Evolutionary conservation across 768 basidiomycete species (phyloP), one percentile per base, ranked within the genome.

Genomic region (Tylopilus cervinicoccineus): DNA sequence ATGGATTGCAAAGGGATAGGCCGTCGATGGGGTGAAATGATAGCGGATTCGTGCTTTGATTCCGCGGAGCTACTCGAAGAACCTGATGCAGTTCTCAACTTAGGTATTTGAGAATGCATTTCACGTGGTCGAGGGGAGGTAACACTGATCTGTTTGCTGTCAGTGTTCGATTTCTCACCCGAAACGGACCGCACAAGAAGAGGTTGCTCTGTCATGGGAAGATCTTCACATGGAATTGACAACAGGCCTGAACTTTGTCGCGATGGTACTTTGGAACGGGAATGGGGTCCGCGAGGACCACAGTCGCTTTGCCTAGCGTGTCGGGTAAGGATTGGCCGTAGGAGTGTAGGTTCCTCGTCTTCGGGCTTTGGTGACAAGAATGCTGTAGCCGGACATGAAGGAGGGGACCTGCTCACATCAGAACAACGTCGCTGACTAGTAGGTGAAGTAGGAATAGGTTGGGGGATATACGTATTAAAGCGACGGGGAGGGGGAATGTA

Each of bases 271-370:
- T 58, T 56, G 6, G 70, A 64, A 20, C 61, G 70, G 8, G 62
- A 51, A 20, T 74, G 72, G 16, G 78, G 73, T 3, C 77, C 77
- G 24, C 71, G 68, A 37, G 72, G 74, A 43, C 73, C 67, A 29
- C 72, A 70, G 45, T 59, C 68, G 16, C 58, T 58, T 26, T 63
- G 58, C 39, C 51, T 57, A 9, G 52, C 56, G 31, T 54, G 32
- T 29, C 60, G 52, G 3, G 43, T 38, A 12, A 42, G 8, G 27
- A 53, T 19, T 13, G 34, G 14, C 19, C 20, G 45, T 27, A 32
- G 27, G 27, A 28, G 33, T n/a, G 46, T 24, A 9, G 44, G 31
- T 7, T 37, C 51, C 34, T 45, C 44, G 17, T 49, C 45, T 17
- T 49, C 41, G 23, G 10, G 33, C n/a, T 39, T 50, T 3, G 41